phyloP scores from a whole-genome alignment of 1,284 basidiomycete genomes.

The Apiotrichum akiyoshidainum region DNA sequence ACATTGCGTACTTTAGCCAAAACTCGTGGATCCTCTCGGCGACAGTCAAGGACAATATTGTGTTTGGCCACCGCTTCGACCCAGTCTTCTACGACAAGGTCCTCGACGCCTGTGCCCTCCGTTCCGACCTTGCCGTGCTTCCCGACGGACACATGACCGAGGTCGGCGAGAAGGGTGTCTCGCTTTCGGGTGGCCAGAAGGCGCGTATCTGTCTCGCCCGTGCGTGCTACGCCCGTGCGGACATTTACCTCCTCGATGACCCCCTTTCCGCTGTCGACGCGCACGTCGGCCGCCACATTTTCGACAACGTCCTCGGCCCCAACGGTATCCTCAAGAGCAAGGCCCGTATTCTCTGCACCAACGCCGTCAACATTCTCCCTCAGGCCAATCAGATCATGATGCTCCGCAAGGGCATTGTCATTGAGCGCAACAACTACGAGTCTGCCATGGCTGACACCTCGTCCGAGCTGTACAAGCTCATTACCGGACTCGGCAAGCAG shows the following conservation, averaged over 20 bases:
- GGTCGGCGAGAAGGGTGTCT: conserved; percentile 62
- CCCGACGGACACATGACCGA: conserved; percentile 69
- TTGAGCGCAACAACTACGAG: conserved; percentile 71
- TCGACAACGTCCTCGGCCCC: conserved; percentile 86
- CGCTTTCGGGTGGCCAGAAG: conserved; percentile 60
- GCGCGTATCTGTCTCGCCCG: conserved; percentile 61
- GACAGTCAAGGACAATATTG: conserved; percentile 79
- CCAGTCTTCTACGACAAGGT: conserved; percentile 54
- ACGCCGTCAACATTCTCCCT: conserved; percentile 78
- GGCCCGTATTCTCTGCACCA: conserved; percentile 79
- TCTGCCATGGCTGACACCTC: conserved; percentile 63
- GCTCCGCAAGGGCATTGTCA: conserved; percentile 76
- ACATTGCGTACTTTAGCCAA: conserved; percentile 83
- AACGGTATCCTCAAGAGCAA: conserved; percentile 78
- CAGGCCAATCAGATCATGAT: conserved; percentile 77
- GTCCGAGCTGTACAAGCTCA: conserved; percentile 73
- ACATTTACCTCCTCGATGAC: conserved; percentile 58
- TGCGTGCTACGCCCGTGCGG: conserved; percentile 59
- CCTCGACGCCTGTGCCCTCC: conserved; percentile 71
- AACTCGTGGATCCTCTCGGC: conserved; percentile 85
- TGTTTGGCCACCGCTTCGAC: conserved; percentile 85
- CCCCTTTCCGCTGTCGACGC: conserved; percentile 62
- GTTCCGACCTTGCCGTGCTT: conserved; percentile 73
- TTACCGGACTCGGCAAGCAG: conserved; percentile 57
- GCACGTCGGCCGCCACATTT: conserved; percentile 64